Evolutionary conservation across 495 filamentous ascomycete genomes (phyloP).

Genomic region (Opeltia flavorubescens): DNA sequence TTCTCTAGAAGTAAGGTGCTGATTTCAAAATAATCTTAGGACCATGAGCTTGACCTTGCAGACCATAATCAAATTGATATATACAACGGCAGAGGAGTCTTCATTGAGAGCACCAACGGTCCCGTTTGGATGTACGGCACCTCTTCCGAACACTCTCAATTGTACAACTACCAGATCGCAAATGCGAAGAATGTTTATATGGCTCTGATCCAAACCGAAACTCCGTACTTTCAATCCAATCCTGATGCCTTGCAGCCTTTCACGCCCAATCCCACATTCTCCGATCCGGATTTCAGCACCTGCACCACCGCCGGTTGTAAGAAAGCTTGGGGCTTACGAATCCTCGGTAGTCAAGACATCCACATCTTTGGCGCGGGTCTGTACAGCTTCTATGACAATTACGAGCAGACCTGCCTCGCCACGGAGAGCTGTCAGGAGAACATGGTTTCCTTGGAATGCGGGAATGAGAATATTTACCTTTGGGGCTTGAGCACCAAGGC

Average conservation of each 20-base stretch:
- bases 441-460: slow-evolving; percentile 71
- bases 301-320: slow-evolving; percentile 51
- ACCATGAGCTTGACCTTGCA: slow-evolving; percentile 73
- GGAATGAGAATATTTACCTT: slow-evolving; percentile 44
- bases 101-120: slow-evolving; percentile 46
- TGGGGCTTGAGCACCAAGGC: slow-evolving; percentile 83
- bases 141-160: slow-evolving; percentile 71
- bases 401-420: slow-evolving; percentile 60
- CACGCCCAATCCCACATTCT: slow-evolving; percentile 43
- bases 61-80: slow-evolving; percentile 78
- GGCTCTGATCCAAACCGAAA: slow-evolving; percentile 80
- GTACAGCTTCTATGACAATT: slow-evolving; percentile 84
- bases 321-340: slow-evolving; percentile 76
- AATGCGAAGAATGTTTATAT: slow-evolving; percentile 74
- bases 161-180: slow-evolving; percentile 82
- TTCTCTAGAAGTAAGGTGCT: too few relatives aligned
- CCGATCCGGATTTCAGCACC: slow-evolving; percentile 60
- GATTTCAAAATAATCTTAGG: too few relatives aligned
- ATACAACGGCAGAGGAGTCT: slow-evolving; percentile 78
- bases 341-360: slow-evolving; percentile 52
- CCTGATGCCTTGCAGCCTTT: slow-evolving; percentile 58
- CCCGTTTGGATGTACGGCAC: slow-evolving; percentile 59
- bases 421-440: slow-evolving; percentile 70
- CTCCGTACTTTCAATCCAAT: slow-evolving; percentile 84
- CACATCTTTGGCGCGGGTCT: slow-evolving; percentile 66